Conservation (phyloP, 805 yeast species). For the Candida silvicultrix region DNA sequence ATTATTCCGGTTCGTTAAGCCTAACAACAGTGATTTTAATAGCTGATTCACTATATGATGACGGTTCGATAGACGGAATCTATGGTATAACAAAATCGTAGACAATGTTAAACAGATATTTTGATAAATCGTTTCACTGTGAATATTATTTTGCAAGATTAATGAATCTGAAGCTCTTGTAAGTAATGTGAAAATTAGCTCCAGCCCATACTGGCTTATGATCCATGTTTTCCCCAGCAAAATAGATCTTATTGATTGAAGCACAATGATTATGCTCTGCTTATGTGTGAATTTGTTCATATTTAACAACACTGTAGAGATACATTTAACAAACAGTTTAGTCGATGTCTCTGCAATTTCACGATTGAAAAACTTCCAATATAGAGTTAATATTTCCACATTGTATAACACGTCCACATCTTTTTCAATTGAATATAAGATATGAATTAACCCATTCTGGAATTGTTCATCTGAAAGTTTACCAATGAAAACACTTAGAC, state of each 20-base stretch:
- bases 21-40: constrained; percentile 44
- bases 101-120: constrained; percentile 47
- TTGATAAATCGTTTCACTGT: constrained; percentile 28
- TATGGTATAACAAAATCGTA: constrained; percentile 55
- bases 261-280: not conserved
- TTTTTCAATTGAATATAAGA: constrained; percentile 14
- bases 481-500: constrained; percentile 14
- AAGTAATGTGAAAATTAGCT: constrained; percentile 39
- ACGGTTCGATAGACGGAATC: constrained; percentile 65
- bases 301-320: constrained; percentile 9
- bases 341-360: constrained; percentile 3
- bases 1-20: constrained; percentile 27
- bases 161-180: constrained; percentile 19
- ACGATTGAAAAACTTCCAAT: constrained; percentile 7
- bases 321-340: constrained; percentile 8
- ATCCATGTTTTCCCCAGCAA: constrained; percentile 49
- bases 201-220: constrained; percentile 62
- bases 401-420: constrained; percentile 9
- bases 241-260: constrained; percentile 29
- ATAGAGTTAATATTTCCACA: constrained; percentile 17
- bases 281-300: not conserved
- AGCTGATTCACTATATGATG: constrained; percentile 56
- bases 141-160: constrained; percentile 3
- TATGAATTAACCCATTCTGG: constrained; percentile 13
- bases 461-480: constrained; percentile 2